A percentile compares a stretch with the other conserved stretches of the same genome.
These are phyloP conservation scores for Aspergillus nanangensis DNA, from an alignment of 495 filamentous ascomycete species.

Conservation along the genomic window DNA sequence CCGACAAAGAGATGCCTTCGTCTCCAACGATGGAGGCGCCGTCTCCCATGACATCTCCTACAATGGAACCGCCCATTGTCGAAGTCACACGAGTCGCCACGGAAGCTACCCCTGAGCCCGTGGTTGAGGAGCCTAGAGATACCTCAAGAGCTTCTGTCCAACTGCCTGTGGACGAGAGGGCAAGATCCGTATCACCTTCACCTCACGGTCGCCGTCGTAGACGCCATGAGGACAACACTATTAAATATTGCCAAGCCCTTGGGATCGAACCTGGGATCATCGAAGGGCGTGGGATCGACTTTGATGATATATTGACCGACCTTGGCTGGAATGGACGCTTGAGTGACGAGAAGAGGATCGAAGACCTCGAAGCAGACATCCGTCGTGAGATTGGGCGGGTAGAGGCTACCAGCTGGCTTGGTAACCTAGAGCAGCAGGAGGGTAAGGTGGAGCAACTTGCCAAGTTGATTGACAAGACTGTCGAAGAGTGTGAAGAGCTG, in stretches of 20 bases:
- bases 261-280: slow-evolving; percentile 68
- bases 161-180: slow-evolving; percentile 19
- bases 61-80: slow-evolving; percentile 32
- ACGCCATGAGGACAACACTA: slow-evolving; percentile 66
- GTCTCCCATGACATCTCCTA: slow-evolving; percentile 7
- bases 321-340: slow-evolving; percentile 85
- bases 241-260: slow-evolving; percentile 71
- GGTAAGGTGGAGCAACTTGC: slow-evolving; percentile 81
- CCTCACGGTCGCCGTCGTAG: slow-evolving; percentile 50
- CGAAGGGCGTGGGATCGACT: slow-evolving; percentile 62
- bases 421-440: slow-evolving; percentile 82
- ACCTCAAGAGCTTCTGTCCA: slow-evolving; percentile 17
- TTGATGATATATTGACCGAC: slow-evolving; percentile 77
- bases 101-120: slow-evolving; percentile 23
- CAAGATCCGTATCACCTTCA: slow-evolving; percentile 36
- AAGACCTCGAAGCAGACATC: slow-evolving; percentile 76
- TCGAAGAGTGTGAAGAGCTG: slow-evolving; percentile 91
- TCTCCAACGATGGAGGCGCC: slow-evolving; percentile 6
- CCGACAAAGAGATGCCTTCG: slow-evolving; percentile 8
- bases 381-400: slow-evolving; percentile 83
- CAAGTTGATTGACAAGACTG: slow-evolving; percentile 76
- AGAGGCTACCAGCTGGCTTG: slow-evolving; percentile 90
- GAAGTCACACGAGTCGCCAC: slow-evolving; percentile 31
- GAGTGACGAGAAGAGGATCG: slow-evolving; percentile 65
- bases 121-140: slow-evolving; percentile 32